Conservation (phyloP, 129 eudicot species). For the Tanacetum coccineum region DNA sequence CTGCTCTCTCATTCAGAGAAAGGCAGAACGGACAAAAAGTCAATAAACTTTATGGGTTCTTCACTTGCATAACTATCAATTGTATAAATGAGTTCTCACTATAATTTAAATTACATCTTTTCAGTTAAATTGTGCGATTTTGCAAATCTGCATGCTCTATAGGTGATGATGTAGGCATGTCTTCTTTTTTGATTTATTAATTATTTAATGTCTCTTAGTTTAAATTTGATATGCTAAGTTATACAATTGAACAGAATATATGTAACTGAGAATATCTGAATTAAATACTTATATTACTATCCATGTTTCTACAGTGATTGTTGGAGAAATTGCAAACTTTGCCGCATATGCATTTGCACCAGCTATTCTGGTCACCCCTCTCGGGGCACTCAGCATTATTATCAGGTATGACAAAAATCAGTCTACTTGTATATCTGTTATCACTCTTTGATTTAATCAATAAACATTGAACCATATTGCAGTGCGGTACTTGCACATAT, state of each 20-base stretch:
- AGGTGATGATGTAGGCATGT: background rate
- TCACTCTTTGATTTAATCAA: slow-evolving; percentile 6
- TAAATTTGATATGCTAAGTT: background rate
- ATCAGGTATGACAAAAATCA: slow-evolving; percentile 59
- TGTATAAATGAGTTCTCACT: background rate
- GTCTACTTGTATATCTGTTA: slow-evolving; percentile 3
- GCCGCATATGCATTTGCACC: slow-evolving; percentile 99
- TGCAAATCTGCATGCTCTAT: background rate
- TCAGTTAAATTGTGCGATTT: background rate
- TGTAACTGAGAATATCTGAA: slow-evolving; percentile 2
- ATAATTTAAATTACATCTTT: too few species aligned
- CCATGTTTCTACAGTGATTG: slow-evolving; percentile 70
- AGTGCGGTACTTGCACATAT: slow-evolving; percentile 97
- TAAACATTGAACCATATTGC: slow-evolving; percentile 38
- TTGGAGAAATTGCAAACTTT: slow-evolving; percentile 95
- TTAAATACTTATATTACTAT: slow-evolving; percentile 25
- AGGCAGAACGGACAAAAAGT: background rate
- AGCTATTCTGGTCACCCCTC: slow-evolving; percentile 95
- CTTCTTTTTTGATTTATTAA: background rate
- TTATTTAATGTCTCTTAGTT: background rate
- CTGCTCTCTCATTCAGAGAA: background rate
- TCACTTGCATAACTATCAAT: slow-evolving; percentile 1
- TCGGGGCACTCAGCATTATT: slow-evolving; percentile 96
- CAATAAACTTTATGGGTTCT: slow-evolving; percentile 1
- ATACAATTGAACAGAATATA: background rate